These are phyloP conservation scores for Ogataea pilisensis DNA, from an alignment of 805 yeast genomes.

Conservation along the genomic window DNA sequence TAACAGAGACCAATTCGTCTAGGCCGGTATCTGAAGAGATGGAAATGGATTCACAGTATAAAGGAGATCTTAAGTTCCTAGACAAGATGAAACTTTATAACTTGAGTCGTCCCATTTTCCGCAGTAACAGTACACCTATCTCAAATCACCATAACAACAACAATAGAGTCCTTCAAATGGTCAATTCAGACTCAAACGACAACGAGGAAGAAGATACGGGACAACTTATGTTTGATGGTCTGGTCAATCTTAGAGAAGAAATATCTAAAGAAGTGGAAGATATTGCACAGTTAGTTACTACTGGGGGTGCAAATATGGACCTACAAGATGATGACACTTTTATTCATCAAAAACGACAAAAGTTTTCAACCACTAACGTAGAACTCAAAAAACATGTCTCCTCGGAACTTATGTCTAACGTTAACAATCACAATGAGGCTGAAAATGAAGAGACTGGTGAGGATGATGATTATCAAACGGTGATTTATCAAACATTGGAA, in stretches of 20 bases:
- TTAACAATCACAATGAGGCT: too few species aligned
- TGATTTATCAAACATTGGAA: conserved; percentile 3
- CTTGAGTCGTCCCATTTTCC: neutral
- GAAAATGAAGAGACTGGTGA: too few species aligned
- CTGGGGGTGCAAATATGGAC: neutral
- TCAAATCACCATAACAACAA: neutral
- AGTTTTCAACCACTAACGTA: too few species aligned
- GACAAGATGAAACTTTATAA: neutral
- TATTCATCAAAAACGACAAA: too few species aligned
- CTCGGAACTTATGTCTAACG: too few species aligned
- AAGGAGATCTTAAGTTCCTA: neutral
- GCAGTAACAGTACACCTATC: neutral
- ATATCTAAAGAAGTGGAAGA: neutral
- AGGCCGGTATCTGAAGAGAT: neutral
- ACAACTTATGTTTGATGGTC: too few species aligned
- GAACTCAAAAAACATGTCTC: too few species aligned
- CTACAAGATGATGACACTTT: neutral
- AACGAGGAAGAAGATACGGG: too few species aligned
- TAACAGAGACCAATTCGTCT: neutral
- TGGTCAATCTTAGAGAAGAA: neutral
- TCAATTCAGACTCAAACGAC: neutral
- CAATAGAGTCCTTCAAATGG: neutral
- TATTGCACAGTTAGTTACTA: neutral
- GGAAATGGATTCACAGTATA: neutral
- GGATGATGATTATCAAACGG: neutral